Base-by-base conservation (phyloP, 2,329 filamentous ascomycete species). In the Purpureocillium takamizusanense region DNA sequence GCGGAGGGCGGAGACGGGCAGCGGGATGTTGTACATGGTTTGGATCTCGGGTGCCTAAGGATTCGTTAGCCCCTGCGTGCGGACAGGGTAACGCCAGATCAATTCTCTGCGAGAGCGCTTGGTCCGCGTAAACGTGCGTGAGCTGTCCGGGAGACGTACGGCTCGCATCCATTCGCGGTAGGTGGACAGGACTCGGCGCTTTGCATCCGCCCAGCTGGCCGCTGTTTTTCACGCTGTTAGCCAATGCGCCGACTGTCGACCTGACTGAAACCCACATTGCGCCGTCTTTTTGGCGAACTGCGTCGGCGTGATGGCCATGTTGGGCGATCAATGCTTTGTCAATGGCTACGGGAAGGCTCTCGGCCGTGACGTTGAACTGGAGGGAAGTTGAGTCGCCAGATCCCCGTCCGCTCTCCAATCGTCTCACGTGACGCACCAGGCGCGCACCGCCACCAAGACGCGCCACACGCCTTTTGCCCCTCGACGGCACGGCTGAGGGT, bases 101-200 rank as follows among this genome's bases (percentile, higher is more conserved):
- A 25, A 25, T 10, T 25, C 5, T 25, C 21, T 25, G 21, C 21
- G 28, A 14, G 28, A 13, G 28, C 12, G 6, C 13, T 30, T 12
- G 13, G 28, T 13, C 28, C n/a, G 15, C n/a, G n/a, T n/a, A 17
- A 13, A 15, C n/a, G 13, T n/a, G 15, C 14, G 32, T 13, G 21
- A 25, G 35, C 27, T 23, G 23, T 44, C 25, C 39, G 40, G 31
- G n/a, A 37, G 50, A 81, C 89, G 60, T 83, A 98, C 92, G 66
- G 87, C 82, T 73, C 92, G 82, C 54, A 97, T 78, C 92, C 92
- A 98, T 72, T 90, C 83, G 62, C 92, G 78, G 72, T 98, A 98
- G 53, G 86, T 83, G 59, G 80, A 78, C 53, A 95, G 66, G 48
- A 95, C 92, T 72, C 90, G 80, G 61, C 72, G 74, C 67, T 85